These are phyloP conservation scores for Oryza meyeriana DNA, from an alignment of 176 grass and related monocot species.

Conservation along the genomic window DNA sequence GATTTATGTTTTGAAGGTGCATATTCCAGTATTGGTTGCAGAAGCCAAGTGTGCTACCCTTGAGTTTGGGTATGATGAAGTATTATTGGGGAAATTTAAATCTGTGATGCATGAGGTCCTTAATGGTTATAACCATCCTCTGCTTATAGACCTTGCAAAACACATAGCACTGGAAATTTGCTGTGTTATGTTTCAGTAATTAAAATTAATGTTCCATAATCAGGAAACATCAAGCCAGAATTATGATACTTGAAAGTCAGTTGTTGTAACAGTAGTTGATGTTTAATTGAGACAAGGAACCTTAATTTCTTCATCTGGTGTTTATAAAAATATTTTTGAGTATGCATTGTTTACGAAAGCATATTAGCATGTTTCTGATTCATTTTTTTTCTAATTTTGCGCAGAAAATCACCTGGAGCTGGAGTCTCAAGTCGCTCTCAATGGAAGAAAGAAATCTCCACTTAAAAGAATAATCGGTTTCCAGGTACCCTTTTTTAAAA, in stretches of 20 bases:
- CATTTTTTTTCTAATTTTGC: neutral
- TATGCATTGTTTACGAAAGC: neutral
- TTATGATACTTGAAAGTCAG: neutral
- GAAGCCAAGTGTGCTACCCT: neutral
- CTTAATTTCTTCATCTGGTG: neutral
- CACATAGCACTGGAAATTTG: neutral
- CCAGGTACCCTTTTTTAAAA: constrained; percentile 51
- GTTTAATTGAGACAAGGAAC: neutral
- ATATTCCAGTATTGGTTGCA: neutral
- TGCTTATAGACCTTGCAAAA: constrained; percentile 22
- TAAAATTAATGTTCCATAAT: neutral
- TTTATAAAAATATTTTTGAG: neutral
- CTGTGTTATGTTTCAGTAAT: neutral
- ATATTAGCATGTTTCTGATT: constrained; percentile 12
- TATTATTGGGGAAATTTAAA: constrained; percentile 6
- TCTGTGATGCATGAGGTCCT: neutral
- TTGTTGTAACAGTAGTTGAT: neutral
- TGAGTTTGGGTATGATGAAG: neutral
- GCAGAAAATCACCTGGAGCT: constrained; percentile 74
- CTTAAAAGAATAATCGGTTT: constrained; percentile 89
- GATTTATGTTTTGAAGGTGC: neutral
- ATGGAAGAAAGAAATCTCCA: constrained; percentile 82
- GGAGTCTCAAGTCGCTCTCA: constrained; percentile 62
- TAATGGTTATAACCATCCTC: constrained; percentile 1
- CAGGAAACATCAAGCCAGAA: neutral